Percentiles rank a stretch among this genome's conserved stretches.
phyloP scores from a whole-genome alignment of 2,329 filamentous ascomycete genomes.

The Ploettnerulaceae sp. region DNA sequence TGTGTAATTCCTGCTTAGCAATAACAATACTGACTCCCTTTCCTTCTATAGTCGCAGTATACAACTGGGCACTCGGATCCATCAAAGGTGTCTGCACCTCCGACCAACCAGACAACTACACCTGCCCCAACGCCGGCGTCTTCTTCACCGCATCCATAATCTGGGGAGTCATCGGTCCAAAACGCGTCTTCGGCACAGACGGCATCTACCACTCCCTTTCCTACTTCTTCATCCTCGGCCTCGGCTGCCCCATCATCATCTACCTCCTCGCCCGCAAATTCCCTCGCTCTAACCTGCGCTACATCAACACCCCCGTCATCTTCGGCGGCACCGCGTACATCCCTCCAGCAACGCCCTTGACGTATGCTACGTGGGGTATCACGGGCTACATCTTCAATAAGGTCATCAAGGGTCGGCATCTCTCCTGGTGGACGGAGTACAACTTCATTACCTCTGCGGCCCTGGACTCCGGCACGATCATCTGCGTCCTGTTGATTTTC shows the following conservation, averaged over 20 bases:
- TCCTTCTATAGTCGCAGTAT: too few species aligned
- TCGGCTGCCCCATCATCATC: conserved; percentile 56
- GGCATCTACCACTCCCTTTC: conserved; percentile 60
- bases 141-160: conserved; percentile 66
- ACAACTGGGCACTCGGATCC: conserved; percentile 55
- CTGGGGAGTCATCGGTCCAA: conserved; percentile 69
- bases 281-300: conserved; percentile 57
- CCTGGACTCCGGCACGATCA: conserved; percentile 61
- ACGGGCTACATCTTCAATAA: conserved; percentile 56
- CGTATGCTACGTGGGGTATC: conserved; percentile 43
- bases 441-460: conserved; percentile 58
- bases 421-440: conserved; percentile 72
- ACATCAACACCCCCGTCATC: conserved; percentile 63
- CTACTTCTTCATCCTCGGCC: conserved; percentile 68
- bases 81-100: conserved; percentile 60
- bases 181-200: conserved; percentile 57
- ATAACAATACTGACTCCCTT: too few species aligned
- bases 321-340: conserved; percentile 60
- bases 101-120: conserved; percentile 48
- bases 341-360: conserved; percentile 66
- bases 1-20: too few species aligned
- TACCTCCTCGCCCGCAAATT: conserved; percentile 52
- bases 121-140: conserved; percentile 45
- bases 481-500: conserved; percentile 66
- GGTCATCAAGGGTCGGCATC: conserved; percentile 42